Percentiles rank a stretch among this genome's conserved stretches.
phyloP scores from a whole-genome alignment of 805 yeast species.

The Saccharomycopsis microspora region DNA sequence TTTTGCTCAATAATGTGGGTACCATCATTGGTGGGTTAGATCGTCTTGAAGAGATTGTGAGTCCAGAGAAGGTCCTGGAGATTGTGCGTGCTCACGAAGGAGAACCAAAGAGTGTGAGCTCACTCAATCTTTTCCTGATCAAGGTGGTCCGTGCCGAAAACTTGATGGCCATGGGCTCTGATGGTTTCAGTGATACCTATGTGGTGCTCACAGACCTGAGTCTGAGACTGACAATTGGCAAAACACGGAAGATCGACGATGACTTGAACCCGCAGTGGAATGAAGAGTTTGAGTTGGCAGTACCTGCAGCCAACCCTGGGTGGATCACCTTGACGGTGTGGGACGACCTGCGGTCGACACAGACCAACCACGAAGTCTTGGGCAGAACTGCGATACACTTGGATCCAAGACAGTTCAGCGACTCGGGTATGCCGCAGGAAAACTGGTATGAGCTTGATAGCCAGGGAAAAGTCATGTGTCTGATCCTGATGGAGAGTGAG shows the following conservation, averaged over 20 bases:
- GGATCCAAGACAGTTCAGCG: slow-evolving; percentile 51
- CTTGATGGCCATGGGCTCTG: slow-evolving; percentile 34
- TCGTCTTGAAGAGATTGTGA: slow-evolving; percentile 42
- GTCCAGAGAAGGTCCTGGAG: slow-evolving; percentile 45
- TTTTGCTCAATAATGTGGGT: slow-evolving; percentile 61
- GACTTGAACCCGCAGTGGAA: slow-evolving; percentile 74
- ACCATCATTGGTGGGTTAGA: slow-evolving; percentile 37
- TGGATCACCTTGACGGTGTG: slow-evolving; percentile 54
- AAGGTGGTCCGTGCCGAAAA: slow-evolving; percentile 55
- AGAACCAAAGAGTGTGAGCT: slow-evolving; percentile 21
- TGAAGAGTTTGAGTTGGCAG: slow-evolving; percentile 60
- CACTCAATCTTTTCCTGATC: slow-evolving; percentile 50
- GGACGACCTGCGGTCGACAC: slow-evolving; percentile 38
- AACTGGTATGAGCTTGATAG: slow-evolving; percentile 47
- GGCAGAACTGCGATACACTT: slow-evolving; percentile 53
- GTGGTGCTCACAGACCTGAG: slow-evolving; percentile 51
- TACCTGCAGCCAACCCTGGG: slow-evolving; percentile 30
- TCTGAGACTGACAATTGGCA: slow-evolving; percentile 45
- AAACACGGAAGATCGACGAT: slow-evolving; percentile 53
- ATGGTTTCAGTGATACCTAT: slow-evolving; percentile 42
- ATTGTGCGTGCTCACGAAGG: slow-evolving; percentile 26
- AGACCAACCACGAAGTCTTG: slow-evolving; percentile 43
- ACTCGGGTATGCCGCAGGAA: slow-evolving; percentile 59
- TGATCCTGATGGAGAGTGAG: slow-evolving; percentile 70
- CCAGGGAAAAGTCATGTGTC: slow-evolving; percentile 56